These are phyloP conservation scores for Cyberlindnera xylosilytica DNA, from an alignment of 805 yeast species.

Conservation along the genomic window DNA sequence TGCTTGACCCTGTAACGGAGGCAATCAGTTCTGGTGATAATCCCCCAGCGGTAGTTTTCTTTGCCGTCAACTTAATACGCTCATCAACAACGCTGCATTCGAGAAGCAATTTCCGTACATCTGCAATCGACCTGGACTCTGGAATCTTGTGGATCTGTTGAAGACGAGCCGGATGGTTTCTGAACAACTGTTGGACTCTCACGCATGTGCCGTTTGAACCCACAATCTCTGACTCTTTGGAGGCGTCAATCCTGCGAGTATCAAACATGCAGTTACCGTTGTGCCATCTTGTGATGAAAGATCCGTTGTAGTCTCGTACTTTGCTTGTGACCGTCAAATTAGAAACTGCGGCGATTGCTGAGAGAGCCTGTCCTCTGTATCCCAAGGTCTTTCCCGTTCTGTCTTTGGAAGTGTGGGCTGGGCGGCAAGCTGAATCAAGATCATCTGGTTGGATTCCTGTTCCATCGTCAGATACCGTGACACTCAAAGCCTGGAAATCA, in stretches of 20 bases:
- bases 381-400: slow-evolving; percentile 44
- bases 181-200: slow-evolving; percentile 38
- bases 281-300: slow-evolving; percentile 24
- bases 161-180: slow-evolving; percentile 42
- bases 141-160: slow-evolving; percentile 24
- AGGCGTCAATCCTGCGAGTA: slow-evolving; percentile 7
- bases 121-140: slow-evolving; percentile 24
- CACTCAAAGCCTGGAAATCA: slow-evolving; percentile 46
- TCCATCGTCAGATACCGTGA: slow-evolving; percentile 63
- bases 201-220: slow-evolving; percentile 38
- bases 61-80: slow-evolving; percentile 16
- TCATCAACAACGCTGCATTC: slow-evolving; percentile 30
- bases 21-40: slow-evolving; percentile 2
- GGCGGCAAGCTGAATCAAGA: neutral
- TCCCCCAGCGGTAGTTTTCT: neutral
- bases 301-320: slow-evolving; percentile 26
- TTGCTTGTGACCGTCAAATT: slow-evolving; percentile 48
- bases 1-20: neutral
- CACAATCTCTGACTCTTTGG: slow-evolving; percentile 1
- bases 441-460: slow-evolving; percentile 52
- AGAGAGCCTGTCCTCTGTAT: slow-evolving; percentile 70
- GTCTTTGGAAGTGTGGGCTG: neutral
- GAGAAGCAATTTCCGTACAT: slow-evolving; percentile 31
- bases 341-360: slow-evolving; percentile 48
- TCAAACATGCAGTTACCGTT: slow-evolving; percentile 17